These are phyloP conservation scores for Saturnispora silvae DNA, from an alignment of 805 yeast species.

Conservation along the genomic window DNA sequence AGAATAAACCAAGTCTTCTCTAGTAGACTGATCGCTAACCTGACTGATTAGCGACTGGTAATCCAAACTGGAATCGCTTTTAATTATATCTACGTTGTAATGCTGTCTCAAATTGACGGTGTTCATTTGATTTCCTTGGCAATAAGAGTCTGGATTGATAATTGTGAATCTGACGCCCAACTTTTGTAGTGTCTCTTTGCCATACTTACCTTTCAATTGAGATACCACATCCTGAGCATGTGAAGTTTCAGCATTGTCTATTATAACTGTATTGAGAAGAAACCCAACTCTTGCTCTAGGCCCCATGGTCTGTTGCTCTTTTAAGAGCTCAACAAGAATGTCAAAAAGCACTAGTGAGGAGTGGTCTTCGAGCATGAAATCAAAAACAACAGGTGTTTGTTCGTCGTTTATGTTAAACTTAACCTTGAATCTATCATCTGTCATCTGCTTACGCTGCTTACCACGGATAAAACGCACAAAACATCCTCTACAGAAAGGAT, in stretches of 20 bases:
- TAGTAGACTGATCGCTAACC: constrained; percentile 47
- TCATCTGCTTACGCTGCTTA: constrained; percentile 74
- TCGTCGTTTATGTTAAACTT: constrained; percentile 39
- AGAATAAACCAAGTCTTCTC: constrained; percentile 47
- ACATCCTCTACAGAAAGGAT: constrained; percentile 55
- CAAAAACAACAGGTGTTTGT: constrained; percentile 39
- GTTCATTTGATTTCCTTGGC: constrained; percentile 23
- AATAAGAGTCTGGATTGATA: constrained; percentile 33
- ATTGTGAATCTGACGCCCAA: constrained; percentile 32
- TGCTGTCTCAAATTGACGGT: constrained; percentile 27
- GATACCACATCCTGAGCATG: not conserved
- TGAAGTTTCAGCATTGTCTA: constrained; percentile 3
- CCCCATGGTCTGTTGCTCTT: constrained; percentile 45
- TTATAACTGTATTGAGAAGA: constrained; percentile 33
- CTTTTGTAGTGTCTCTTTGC: constrained; percentile 11
- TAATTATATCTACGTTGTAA: constrained; percentile 13
- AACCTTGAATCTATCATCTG: constrained; percentile 61
- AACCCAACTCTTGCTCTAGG: constrained; percentile 66
- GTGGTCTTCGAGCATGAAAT: constrained; percentile 50
- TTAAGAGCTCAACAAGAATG: constrained; percentile 46
- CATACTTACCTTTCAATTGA: constrained; percentile 12
- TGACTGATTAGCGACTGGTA: constrained; percentile 27
- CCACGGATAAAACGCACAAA: constrained; percentile 63
- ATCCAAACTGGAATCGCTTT: constrained; percentile 11
- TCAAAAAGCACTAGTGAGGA: constrained; percentile 64